Evolutionary conservation across 805 yeast genomes (phyloP).

Genomic region (Sugiyamaella floridensis): DNA sequence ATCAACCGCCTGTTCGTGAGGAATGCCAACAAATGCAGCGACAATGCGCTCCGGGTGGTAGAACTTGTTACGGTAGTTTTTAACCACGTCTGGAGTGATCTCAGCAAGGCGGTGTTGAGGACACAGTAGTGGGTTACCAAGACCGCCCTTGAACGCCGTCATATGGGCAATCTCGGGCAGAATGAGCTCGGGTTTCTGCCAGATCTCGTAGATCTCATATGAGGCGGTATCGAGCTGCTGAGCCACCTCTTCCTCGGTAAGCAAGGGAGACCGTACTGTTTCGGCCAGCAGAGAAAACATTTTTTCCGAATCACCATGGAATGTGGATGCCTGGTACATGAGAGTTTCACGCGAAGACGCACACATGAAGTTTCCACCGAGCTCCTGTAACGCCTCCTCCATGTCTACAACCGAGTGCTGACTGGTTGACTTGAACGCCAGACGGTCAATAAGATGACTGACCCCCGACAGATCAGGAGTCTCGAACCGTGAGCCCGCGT

Average conservation of each 20-base stretch:
- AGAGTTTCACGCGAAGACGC: conserved; percentile 86
- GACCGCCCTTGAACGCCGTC: conserved; percentile 69
- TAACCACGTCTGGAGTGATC: conserved; percentile 47
- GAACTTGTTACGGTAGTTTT: conserved; percentile 55
- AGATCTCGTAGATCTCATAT: conserved; percentile 77
- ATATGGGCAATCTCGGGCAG: conserved; percentile 87
- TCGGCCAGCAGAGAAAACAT: conserved; percentile 75
- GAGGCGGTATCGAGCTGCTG: conserved; percentile 68
- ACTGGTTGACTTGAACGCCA: conserved; percentile 51
- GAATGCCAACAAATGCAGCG: conserved; percentile 81
- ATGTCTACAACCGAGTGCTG: conserved; percentile 51
- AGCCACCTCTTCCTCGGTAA: conserved; percentile 61
- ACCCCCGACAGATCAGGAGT: conserved; percentile 54
- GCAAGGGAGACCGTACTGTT: conserved; percentile 64
- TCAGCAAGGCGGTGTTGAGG: conserved; percentile 59
- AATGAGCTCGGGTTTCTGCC: conserved; percentile 74
- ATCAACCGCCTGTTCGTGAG: conserved; percentile 58
- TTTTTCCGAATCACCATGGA: conserved; percentile 71
- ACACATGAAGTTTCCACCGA: conserved; percentile 94
- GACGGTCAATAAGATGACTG: conserved; percentile 76
- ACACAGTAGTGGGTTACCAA: conserved; percentile 82
- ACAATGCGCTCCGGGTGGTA: conserved; percentile 78
- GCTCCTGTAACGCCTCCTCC: conserved; percentile 63
- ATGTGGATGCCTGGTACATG: conserved; percentile 91
- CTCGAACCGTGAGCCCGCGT: conserved; percentile 89